Evolutionary conservation across 1,139 yeast species (phyloP), one percentile per base, ranked within the genome.

Genomic region (Sugiyamaella neomexicana): DNA sequence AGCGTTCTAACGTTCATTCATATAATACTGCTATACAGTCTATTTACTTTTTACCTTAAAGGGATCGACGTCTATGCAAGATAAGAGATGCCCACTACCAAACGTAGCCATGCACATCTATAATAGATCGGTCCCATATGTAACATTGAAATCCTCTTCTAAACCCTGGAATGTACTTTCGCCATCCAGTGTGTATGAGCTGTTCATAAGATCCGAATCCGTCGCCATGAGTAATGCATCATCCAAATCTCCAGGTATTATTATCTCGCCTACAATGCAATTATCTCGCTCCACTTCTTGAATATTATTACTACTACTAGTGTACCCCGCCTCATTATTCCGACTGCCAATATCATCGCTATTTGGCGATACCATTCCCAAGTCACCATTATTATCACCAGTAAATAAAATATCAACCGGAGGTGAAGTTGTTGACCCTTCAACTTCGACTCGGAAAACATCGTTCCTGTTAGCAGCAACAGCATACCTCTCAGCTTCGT

Each of bases 311-410:
- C n/a, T n/a, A n/a, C n/a, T n/a, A 34, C 16, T 34, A n/a, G 38
- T 7, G 5, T 15, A 7, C 15, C 13, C 29, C n/a, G n/a, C n/a
- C 12, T n/a, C 36, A 2, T 36, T 32, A 13, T 10, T 17, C 15
- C 13, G 20, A 27, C 25, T 45, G 7, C 40, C 42, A 36, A 38
- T 29, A 38, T 34, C 45, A 20, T 47, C 51, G 20, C 51, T 47
- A 29, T 39, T 29, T 5, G 51, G 51, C 7, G 51, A 47, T n/a
- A 47, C 32, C 46, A 47, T 38, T 15, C 45, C 51, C 8, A 41
- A 10, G 10, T 15, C 39, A 31, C 17, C 31, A 37, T 25, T 29
- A 27, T 15, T 39, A 29, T 47, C 46, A 29, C n/a, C 20, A 9
- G 39, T 13, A 29, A 47, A 47, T 10, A 41, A 3, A 34, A 36